Evolutionary conservation across 164 flowering plant genomes (phyloP).

Genomic region (Dillenia suffruticosa): DNA sequence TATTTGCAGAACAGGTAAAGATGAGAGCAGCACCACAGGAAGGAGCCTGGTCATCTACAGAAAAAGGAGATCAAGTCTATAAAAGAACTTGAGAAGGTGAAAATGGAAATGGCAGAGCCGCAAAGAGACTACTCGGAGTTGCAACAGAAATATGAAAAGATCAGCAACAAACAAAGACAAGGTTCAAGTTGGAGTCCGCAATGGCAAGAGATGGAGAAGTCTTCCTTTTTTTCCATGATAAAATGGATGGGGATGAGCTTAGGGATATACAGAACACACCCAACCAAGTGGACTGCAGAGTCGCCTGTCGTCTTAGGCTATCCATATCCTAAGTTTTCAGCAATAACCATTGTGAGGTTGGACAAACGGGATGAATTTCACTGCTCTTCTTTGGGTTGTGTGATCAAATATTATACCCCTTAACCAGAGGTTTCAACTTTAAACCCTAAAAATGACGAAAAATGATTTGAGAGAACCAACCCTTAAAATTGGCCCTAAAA

Average conservation of each 20-base stretch:
- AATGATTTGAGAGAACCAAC: too few species aligned
- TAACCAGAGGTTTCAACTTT: too few species aligned
- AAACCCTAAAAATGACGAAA: too few species aligned
- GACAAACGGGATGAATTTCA: too few species aligned
- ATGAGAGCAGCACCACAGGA: constrained; percentile 54
- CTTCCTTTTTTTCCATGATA: constrained; percentile 30
- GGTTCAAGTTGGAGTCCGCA: constrained; percentile 37
- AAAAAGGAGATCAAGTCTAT: constrained; percentile 44
- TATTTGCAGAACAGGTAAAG: constrained; percentile 74
- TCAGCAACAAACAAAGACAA: constrained; percentile 30
- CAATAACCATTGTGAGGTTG: too few species aligned
- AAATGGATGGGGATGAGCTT: constrained; percentile 24
- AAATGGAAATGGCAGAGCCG: constrained; percentile 43
- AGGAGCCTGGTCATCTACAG: constrained; percentile 30
- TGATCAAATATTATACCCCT: too few species aligned
- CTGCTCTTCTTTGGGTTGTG: too few species aligned
- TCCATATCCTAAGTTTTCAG: constrained; percentile 32
- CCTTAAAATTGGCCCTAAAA: too few species aligned
- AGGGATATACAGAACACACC: constrained; percentile 16
- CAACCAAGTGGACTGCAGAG: constrained; percentile 6
- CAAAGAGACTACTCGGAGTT: constrained; percentile 48
- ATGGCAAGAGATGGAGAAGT: constrained; percentile 57
- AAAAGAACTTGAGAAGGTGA: constrained; percentile 58
- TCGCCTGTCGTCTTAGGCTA: constrained; percentile 25
- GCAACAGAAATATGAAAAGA: constrained; percentile 50